Conservation (phyloP, 2,329 filamentous ascomycete genomes). For the Didymella glomerata region DNA sequence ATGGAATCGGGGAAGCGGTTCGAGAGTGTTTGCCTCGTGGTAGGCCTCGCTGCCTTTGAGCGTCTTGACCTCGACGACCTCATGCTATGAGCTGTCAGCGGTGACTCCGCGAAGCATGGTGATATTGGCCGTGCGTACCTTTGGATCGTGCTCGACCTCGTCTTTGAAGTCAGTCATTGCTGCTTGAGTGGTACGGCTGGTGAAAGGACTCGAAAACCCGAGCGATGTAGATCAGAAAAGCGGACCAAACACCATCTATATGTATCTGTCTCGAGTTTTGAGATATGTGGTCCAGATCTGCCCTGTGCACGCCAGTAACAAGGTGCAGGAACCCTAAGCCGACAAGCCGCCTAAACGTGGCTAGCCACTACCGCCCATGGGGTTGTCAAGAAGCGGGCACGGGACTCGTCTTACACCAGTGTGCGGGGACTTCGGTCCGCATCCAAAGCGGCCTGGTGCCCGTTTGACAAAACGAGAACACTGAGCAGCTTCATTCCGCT, state of each 20-base stretch:
- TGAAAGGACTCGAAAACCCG: not conserved
- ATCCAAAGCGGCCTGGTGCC: not conserved
- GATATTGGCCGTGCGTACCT: not conserved
- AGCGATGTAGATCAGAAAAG: not conserved
- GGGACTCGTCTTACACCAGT: not conserved
- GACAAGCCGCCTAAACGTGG: slow-evolving; percentile 1
- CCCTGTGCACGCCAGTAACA: not conserved
- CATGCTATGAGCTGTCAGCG: not conserved
- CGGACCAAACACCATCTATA: not conserved
- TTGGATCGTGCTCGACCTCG: slow-evolving; percentile 1
- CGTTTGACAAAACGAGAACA: not conserved
- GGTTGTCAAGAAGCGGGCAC: not conserved
- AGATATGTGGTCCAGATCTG: not conserved
- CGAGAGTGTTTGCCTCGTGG: slow-evolving; percentile 1
- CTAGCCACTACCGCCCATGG: not conserved
- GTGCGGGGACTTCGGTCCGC: slow-evolving; percentile 3
- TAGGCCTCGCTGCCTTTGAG: slow-evolving; percentile 2
- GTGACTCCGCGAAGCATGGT: not conserved
- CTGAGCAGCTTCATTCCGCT: not conserved
- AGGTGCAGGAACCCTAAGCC: slow-evolving; percentile 4
- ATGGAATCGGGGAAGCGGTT: not conserved
- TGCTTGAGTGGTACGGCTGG: not conserved
- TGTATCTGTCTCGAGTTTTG: not conserved
- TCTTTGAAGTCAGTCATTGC: not conserved
- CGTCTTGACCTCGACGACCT: slow-evolving; percentile 2